Percentiles rank a stretch among this genome's conserved stretches.
Conservation (phyloP, 2,329 filamentous ascomycete species). For the Aureobasidium sp. region DNA sequence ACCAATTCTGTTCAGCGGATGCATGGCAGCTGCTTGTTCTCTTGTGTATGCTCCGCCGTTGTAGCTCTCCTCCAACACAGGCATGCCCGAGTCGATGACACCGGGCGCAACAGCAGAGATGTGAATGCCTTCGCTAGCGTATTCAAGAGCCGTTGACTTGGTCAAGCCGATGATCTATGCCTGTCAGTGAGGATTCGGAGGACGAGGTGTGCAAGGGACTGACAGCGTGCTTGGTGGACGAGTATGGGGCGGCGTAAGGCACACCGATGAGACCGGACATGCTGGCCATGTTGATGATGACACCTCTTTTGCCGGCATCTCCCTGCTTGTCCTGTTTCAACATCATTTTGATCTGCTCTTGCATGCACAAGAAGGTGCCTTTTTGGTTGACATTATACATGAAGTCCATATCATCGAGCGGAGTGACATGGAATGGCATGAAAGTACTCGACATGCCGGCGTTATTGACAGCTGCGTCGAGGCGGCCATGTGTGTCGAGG, state of each 20-base stretch:
- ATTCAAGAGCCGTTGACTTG: background rate
- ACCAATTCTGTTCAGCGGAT: background rate
- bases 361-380: slow-evolving; percentile 1
- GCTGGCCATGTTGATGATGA: background rate
- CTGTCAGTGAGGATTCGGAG: background rate
- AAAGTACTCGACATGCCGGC: slow-evolving; percentile 1
- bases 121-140: background rate
- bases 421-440: background rate
- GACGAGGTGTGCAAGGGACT: background rate
- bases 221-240: background rate
- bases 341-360: slow-evolving; percentile 7
- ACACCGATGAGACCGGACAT: background rate
- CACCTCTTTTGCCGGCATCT: background rate
- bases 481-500: background rate
- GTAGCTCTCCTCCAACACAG: background rate
- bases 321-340: background rate
- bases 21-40: background rate
- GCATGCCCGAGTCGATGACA: background rate
- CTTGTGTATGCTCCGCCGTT: background rate
- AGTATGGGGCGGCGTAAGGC: background rate
- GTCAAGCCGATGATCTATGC: background rate
- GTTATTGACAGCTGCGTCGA: slow-evolving; percentile 1
- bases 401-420: background rate
- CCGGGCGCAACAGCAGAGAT: background rate
- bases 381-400: background rate